These are phyloP conservation scores for Taphrina sp. DNA, from an alignment of 1,139 yeast species.

Conservation along the genomic window DNA sequence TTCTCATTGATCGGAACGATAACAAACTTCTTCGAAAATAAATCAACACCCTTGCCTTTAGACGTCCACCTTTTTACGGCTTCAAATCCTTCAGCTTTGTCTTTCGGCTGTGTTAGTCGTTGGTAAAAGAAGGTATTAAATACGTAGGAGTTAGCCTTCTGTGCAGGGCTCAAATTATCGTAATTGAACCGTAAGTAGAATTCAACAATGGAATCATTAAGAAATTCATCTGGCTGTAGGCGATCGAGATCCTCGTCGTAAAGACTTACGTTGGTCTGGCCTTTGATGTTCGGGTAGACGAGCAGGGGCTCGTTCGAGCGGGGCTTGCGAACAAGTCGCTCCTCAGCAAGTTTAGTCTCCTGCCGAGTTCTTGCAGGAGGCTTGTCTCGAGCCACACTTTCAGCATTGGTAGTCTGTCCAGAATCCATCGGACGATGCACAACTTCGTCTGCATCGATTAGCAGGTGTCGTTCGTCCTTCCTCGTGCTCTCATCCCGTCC, in stretches of 20 bases:
- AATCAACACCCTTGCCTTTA: conserved; percentile 52
- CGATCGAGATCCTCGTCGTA: conserved; percentile 44
- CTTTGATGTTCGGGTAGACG: conserved; percentile 36
- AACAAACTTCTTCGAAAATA: conserved; percentile 60
- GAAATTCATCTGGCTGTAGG: conserved; percentile 45
- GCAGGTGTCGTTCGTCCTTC: conserved; percentile 5
- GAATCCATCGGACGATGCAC: background rate
- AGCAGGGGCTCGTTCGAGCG: conserved; percentile 24
- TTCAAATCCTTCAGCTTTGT: conserved; percentile 50
- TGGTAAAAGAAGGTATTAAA: conserved; percentile 85
- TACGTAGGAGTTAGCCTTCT: conserved; percentile 47
- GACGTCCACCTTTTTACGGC: conserved; percentile 79
- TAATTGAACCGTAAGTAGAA: conserved; percentile 44
- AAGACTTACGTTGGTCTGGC: conserved; percentile 42
- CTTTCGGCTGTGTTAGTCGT: conserved; percentile 49
- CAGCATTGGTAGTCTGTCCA: background rate
- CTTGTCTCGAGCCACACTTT: background rate
- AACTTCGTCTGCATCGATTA: conserved; percentile 3
- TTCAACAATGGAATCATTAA: conserved; percentile 49
- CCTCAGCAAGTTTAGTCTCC: background rate
- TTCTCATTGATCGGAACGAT: conserved; percentile 78
- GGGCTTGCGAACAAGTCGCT: background rate
- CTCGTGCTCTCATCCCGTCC: conserved; percentile 1
- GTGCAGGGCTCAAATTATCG: conserved; percentile 13
- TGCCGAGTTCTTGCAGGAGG: background rate